Conservation (phyloP, 306 rosid genomes). For the Citrullus mucosospermus region DNA sequence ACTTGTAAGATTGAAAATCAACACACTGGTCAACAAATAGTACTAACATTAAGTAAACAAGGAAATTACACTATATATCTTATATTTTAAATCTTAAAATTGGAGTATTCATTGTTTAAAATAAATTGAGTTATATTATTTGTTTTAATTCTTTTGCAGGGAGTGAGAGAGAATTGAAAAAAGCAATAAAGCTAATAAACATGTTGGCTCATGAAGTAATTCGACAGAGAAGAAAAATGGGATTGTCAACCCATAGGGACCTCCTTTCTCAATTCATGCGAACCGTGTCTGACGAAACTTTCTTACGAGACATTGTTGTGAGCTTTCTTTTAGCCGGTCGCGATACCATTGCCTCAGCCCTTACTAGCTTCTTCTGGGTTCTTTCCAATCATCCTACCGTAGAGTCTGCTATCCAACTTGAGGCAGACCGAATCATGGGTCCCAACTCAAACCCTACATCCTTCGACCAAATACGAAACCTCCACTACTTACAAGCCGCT, state of each 20-base stretch:
- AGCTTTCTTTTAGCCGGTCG: constrained; percentile 77
- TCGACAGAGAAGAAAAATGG: constrained; percentile 29
- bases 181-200: constrained; percentile 32
- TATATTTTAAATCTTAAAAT: too few species aligned
- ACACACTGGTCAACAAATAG: too few species aligned
- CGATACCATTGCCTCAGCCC: constrained; percentile 66
- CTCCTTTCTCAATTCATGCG: constrained; percentile 67
- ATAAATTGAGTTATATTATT: too few species aligned
- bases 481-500: constrained; percentile 56
- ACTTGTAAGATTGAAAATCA: too few species aligned
- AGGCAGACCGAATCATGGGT: constrained; percentile 45
- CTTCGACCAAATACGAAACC: constrained; percentile 31
- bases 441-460: neutral
- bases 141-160: neutral
- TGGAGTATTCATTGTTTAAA: neutral
- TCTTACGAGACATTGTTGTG: constrained; percentile 55
- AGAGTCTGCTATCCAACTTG: constrained; percentile 24
- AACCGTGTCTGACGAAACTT: constrained; percentile 40
- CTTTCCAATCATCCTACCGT: constrained; percentile 33
- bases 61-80: too few species aligned
- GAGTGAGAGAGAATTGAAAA: constrained; percentile 27
- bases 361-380: constrained; percentile 76
- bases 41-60: too few species aligned
- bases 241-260: constrained; percentile 30
- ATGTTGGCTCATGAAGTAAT: constrained; percentile 56